These are phyloP conservation scores for Centella asiatica DNA, from an alignment of 129 eudicot genomes.

Conservation along the genomic window DNA sequence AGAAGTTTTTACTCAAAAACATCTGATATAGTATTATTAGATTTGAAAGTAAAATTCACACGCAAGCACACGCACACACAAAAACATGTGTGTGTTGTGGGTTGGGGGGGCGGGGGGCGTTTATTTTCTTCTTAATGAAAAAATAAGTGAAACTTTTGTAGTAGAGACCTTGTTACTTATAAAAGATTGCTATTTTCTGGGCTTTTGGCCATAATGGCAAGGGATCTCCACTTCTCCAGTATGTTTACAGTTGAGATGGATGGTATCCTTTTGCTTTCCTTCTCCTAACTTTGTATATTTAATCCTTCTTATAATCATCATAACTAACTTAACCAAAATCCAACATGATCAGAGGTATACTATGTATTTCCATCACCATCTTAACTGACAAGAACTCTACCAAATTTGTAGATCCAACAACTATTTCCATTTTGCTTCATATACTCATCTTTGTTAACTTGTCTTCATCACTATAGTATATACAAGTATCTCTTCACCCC, in stretches of 20 bases:
- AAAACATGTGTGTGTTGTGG: too few relatives aligned
- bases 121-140: too few relatives aligned
- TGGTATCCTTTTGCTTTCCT: neutral
- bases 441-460: constrained; percentile 2
- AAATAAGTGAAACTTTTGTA: too few relatives aligned
- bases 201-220: too few relatives aligned
- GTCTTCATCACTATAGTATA: constrained; percentile 3
- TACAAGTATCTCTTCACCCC: neutral
- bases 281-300: neutral
- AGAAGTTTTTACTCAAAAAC: neutral
- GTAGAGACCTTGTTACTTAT: too few relatives aligned
- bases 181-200: too few relatives aligned
- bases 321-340: neutral
- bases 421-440: constrained; percentile 2
- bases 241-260: neutral
- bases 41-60: too few relatives aligned
- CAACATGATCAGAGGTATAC: neutral
- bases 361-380: neutral
- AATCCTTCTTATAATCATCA: neutral
- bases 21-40: too few relatives aligned
- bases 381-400: constrained; percentile 3
- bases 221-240: too few relatives aligned
- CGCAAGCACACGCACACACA: too few relatives aligned
- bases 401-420: constrained; percentile 18
- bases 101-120: too few relatives aligned